Evolutionary conservation across 2,329 filamentous ascomycete genomes (phyloP).

Genomic region (Magnaporthiopsis poae): DNA sequence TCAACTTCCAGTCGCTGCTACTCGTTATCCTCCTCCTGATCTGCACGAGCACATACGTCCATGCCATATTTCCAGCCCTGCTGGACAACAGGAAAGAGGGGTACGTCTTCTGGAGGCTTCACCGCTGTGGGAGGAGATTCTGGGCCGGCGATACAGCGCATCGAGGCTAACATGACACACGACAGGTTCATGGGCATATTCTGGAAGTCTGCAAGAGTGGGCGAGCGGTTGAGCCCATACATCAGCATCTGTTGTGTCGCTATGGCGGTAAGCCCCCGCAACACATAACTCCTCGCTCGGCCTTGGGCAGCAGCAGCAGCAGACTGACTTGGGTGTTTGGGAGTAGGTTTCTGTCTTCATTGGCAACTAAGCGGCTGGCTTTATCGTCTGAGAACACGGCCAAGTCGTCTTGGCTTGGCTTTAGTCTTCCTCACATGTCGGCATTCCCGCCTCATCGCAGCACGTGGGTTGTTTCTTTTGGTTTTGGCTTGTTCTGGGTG

Average conservation of each 20-base stretch:
- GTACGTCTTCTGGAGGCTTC: slow-evolving; percentile 33
- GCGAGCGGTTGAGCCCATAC: slow-evolving; percentile 87
- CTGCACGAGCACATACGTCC: slow-evolving; percentile 89
- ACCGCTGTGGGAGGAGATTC: neutral
- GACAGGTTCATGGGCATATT: slow-evolving; percentile 70
- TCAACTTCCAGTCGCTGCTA: slow-evolving; percentile 96
- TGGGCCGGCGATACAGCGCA: neutral
- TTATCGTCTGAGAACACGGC: neutral
- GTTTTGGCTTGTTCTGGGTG: neutral
- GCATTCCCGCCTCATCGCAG: neutral
- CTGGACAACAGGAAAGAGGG: slow-evolving; percentile 90
- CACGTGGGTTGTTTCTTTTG: neutral
- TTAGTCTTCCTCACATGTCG: neutral
- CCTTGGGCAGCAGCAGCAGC: neutral
- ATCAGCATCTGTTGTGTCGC: slow-evolving; percentile 85
- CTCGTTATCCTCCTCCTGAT: slow-evolving; percentile 89
- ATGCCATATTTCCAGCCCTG: slow-evolving; percentile 77
- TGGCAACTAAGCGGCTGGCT: slow-evolving; percentile 8
- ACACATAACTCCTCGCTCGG: neutral
- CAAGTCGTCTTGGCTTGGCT: neutral
- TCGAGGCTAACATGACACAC: neutral
- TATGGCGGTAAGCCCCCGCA: slow-evolving; percentile 61
- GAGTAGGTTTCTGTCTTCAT: slow-evolving; percentile 12
- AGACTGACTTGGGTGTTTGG: neutral
- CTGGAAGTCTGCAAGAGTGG: slow-evolving; percentile 90